Base-by-base conservation (phyloP, 139 green algal species). In the Auxenochlorella pyrenoidosa region DNA sequence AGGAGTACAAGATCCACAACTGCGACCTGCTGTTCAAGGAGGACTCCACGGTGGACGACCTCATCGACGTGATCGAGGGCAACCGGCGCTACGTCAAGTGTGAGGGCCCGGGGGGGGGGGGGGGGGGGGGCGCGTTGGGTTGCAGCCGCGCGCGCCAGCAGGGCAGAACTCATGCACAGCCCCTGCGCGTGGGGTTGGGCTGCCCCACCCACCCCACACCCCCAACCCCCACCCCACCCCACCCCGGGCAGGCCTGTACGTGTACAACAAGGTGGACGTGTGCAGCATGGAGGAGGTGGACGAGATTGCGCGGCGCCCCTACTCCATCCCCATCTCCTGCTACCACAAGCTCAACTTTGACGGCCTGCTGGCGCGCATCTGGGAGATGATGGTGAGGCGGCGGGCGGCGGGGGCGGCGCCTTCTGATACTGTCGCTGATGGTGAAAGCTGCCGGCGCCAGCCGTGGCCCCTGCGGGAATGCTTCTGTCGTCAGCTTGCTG, bases 1-100 rank as follows among this genome's bases (percentile, higher is more conserved):
- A 95, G 82, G 95, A 97, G 91, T 98, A 98, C 92, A 98, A 98
- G 84, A 97, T 98, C 19, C 96, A 98, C 91, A 97, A 98, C 91
- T 93, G 91, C 75, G 96, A 98, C 82, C 78, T 98, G 24, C 92
- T 99, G 60, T 94, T 99, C 82, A 96, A 96, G 87, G 97, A 98
- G 88, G 97, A 99, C 86, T 91, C 83, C 87, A 95, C 91, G 12
- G 94, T 98, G 36, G 97, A 99, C 83, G 95, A 99, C 84, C 92
- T 99, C 15, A 99, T 99, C 70, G 98, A 99, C 86, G 93, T 99
- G 5, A 98, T 99, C 40, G 98, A 99, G 93, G 96, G 96, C 71
- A 98, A 98, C 93, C 90, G 96, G 40, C 90, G 93, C 5, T 98
- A 98, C 90, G 92, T 99, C 19, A 96, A 96, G 85, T 99, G 97